Percentiles rank a stretch among this genome's conserved stretches.
Conservation (phyloP, 106 monocot species). For the Allium fistulosum region DNA sequence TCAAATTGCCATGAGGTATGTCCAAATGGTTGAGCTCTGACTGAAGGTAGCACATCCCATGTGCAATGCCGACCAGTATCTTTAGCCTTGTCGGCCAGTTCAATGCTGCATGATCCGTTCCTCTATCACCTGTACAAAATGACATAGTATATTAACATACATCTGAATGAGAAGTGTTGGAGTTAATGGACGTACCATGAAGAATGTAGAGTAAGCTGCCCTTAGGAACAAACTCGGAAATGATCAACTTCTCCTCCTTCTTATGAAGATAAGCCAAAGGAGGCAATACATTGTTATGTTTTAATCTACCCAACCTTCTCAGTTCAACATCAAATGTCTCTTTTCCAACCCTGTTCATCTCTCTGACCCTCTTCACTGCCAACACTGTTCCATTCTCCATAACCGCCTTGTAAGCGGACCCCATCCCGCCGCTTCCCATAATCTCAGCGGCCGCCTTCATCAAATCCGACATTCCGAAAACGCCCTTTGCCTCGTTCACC, state of each 20-base stretch:
- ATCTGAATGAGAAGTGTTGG: no score
- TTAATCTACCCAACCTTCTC: conserved; percentile 43
- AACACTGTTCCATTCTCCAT: conserved; percentile 24
- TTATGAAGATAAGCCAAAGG: conserved; percentile 67
- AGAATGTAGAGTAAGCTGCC: conserved; percentile 72
- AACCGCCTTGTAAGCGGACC: conserved; percentile 64
- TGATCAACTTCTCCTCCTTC: conserved; percentile 71
- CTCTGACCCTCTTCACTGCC: conserved; percentile 64
- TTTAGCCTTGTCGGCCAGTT: conserved; percentile 61
- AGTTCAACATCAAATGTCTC: conserved; percentile 64
- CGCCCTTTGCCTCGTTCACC: conserved; percentile 44
- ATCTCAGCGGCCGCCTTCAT: conserved; percentile 93
- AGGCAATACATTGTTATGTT: conserved; percentile 62
- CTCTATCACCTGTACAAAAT: conserved; percentile 41
- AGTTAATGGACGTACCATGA: conserved; percentile 29
- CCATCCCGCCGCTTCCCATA: conserved; percentile 60
- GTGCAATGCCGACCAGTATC: conserved; percentile 55
- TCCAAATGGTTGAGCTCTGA: conserved; percentile 31
- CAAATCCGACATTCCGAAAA: conserved; percentile 48
- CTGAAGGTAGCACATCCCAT: conserved; percentile 57
- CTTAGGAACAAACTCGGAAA: conserved; percentile 60
- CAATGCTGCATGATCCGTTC: conserved; percentile 47
- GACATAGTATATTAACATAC: no score
- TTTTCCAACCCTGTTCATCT: conserved; percentile 47
- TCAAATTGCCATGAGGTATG: conserved; percentile 82